These are phyloP conservation scores for Ganoderma lucidum DNA, from an alignment of 1,284 basidiomycete genomes.

Conservation along the genomic window DNA sequence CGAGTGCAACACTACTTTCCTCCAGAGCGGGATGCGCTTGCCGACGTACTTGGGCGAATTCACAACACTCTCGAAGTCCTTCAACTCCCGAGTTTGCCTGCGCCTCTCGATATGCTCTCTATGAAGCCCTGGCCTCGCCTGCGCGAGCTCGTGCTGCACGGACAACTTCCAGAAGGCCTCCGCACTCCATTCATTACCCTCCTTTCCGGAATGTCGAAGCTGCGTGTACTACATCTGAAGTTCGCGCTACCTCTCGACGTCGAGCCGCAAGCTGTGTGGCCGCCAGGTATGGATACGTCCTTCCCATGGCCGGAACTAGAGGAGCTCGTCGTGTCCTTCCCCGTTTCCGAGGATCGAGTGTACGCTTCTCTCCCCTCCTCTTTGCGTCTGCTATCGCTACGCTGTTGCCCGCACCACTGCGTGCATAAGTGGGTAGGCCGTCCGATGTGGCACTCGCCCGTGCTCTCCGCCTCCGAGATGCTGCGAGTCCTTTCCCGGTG, in stretches of 20 bases:
- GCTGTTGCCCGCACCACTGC: conserved; percentile 4
- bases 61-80: not conserved
- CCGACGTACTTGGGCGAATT: not conserved
- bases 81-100: conserved; percentile 1
- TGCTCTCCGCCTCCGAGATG: not conserved
- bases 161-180: not conserved
- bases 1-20: not conserved
- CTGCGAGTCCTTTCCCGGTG: not conserved
- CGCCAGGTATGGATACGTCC: not conserved
- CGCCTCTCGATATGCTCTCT: not conserved
- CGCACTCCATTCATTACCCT: not conserved
- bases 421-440: not conserved
- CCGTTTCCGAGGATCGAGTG: not conserved
- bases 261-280: not conserved
- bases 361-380: conserved; percentile 3
- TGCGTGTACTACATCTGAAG: not conserved
- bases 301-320: conserved; percentile 15
- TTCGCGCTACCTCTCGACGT: not conserved
- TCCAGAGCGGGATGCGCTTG: not conserved
- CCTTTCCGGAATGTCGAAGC: not conserved
- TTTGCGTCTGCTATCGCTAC: conserved; percentile 1
- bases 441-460: not conserved
- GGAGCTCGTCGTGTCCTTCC: not conserved
- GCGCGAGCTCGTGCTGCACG: conserved; percentile 3
- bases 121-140: not conserved